Base-by-base conservation (phyloP, 2,329 filamentous ascomycete species). In the Amphichorda felina region DNA sequence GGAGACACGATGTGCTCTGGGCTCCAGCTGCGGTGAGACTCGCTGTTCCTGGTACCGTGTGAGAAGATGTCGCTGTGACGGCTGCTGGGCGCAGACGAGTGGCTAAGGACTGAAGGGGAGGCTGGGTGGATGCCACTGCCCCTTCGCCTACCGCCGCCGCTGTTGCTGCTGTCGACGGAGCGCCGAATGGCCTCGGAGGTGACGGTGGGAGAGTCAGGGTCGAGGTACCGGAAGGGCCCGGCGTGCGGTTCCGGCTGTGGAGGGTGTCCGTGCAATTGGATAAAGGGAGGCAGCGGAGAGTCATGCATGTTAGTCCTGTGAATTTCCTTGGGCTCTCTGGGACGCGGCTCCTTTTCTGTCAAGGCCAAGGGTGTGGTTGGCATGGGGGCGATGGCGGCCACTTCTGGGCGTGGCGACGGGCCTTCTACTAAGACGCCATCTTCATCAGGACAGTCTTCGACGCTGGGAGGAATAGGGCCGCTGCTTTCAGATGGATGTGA, bases 71-170 rank as follows among this genome's bases (percentile, higher is more conserved):
- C 58, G 28, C 64, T 75, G 38, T 63, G 68, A 35, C 70, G 69
- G 45, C 63, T 70, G 48, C 56, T 75, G 24, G 74, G 71, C 37
- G 63, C 66, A 24, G 68, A 68, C 1, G 60, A 60, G 7, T 51
- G 48, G 27, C 33, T 35, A 9, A 24, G 13, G 27, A 34, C 10
- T 8, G 40, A 39, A 6, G 40, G 38, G 17, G 42, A 42, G 18
- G 31, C 24, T 28, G 38, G 38, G 10, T 34, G 13, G 21, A 24
- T 24, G 10, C 21, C 10, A 24, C 6, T 24, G 21, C 21, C n/a
- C n/a, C n/a, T n/a, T n/a, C n/a, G n/a, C 24, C 8, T 8, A 26
- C 24, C 13, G 27, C 27, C 7, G 8, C 34, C 39, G 25, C 36
- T 31, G 14, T 17, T 17, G 15, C 15, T 32, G 15, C 22, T 28